Percentiles rank a stretch among this genome's conserved stretches.
phyloP scores from a whole-genome alignment of 345 rosid genomes.

The Lenwebbia sp. region DNA sequence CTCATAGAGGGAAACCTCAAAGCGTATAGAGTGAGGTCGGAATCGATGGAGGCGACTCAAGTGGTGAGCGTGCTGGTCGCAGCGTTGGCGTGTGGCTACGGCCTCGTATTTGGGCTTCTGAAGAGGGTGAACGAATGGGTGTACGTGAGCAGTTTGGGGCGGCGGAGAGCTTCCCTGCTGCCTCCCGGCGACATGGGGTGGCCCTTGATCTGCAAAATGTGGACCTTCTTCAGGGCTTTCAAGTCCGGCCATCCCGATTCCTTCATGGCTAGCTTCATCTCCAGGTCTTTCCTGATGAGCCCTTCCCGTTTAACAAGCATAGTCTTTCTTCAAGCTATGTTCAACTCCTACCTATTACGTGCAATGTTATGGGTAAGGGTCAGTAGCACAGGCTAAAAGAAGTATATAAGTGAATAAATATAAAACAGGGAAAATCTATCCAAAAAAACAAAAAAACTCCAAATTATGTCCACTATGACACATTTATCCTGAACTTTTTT shows the following conservation, averaged over 20 bases:
- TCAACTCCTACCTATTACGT: background rate
- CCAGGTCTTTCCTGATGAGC: slow-evolving; percentile 25
- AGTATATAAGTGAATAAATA: background rate
- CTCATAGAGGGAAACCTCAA: background rate
- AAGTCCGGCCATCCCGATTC: slow-evolving; percentile 58
- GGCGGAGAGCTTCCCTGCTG: slow-evolving; percentile 3
- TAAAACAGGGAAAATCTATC: too few species aligned
- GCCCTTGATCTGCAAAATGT: slow-evolving; percentile 80
- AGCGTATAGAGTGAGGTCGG: background rate
- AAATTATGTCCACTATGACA: too few species aligned
- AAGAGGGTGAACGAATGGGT: background rate
- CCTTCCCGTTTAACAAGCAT: background rate
- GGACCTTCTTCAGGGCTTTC: slow-evolving; percentile 70
- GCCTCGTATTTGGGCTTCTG: background rate
- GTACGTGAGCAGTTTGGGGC: background rate
- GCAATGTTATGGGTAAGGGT: background rate
- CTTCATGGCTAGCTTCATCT: slow-evolving; percentile 23
- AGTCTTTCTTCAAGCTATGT: background rate
- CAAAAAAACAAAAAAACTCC: too few species aligned
- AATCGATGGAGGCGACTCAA: background rate
- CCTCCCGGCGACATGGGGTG: slow-evolving; percentile 83
- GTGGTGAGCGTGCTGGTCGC: background rate
- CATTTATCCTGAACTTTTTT: too few species aligned
- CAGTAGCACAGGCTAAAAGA: background rate
- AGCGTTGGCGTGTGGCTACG: background rate